Percentiles rank a stretch among this genome's conserved stretches.
These are phyloP conservation scores for Leccinum proliferum DNA, from an alignment of 1,284 basidiomycete genomes.

Conservation along the genomic window DNA sequence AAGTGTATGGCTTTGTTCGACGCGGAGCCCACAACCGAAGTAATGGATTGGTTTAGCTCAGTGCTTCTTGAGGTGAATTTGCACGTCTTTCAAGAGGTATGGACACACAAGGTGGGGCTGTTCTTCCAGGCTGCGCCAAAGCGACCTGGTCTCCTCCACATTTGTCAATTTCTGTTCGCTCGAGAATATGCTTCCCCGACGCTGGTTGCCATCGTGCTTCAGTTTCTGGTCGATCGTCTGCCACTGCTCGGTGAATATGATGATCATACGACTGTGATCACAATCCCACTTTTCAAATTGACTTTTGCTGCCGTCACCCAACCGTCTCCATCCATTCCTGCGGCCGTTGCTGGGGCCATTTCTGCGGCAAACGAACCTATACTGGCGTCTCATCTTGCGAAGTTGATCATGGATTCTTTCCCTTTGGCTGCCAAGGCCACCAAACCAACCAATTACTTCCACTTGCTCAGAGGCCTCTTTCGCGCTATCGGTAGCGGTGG, in stretches of 20 bases:
- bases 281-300: conserved; percentile 94
- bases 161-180: conserved; percentile 84
- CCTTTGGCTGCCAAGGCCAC: conserved; percentile 89
- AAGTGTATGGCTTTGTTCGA: conserved; percentile 87
- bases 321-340: conserved; percentile 19
- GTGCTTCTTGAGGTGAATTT: conserved; percentile 81
- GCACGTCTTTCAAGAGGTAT: conserved; percentile 92
- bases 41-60: conserved; percentile 81
- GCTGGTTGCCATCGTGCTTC: conserved; percentile 89
- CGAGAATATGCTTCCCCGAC: conserved; percentile 86
- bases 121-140: conserved; percentile 80
- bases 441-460: conserved; percentile 92
- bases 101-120: conserved; percentile 87
- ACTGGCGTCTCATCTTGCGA: conserved; percentile 87
- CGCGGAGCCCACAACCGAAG: conserved; percentile 76
- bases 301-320: conserved; percentile 88
- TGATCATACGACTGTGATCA: conserved; percentile 74
- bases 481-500: conserved; percentile 94
- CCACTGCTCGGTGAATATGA: conserved; percentile 85
- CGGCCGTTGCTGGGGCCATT: conserved; percentile 20
- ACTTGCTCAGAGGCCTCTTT: conserved; percentile 93
- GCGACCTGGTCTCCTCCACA: conserved; percentile 77
- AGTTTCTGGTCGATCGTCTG: conserved; percentile 82
- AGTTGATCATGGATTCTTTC: conserved; percentile 97
- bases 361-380: conserved; percentile 86